phyloP scores from a whole-genome alignment of 2,329 filamentous ascomycete genomes.

The Fusarium albidum region DNA sequence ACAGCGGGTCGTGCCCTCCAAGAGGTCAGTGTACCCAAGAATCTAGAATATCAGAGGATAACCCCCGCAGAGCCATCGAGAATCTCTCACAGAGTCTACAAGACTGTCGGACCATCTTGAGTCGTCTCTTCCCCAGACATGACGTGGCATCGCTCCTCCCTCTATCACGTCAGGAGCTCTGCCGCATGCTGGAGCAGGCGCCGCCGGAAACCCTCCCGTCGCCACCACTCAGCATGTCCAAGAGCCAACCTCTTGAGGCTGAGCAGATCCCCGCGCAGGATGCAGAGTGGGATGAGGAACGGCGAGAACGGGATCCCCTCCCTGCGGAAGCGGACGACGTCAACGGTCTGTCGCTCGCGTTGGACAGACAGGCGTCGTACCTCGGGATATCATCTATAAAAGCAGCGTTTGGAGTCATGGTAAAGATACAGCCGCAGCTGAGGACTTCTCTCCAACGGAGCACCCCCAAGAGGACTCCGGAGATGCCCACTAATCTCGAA shows the following conservation, averaged over 20 bases:
- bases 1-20: slow-evolving; percentile 6
- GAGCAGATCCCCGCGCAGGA: slow-evolving; percentile 9
- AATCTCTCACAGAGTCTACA: slow-evolving; percentile 2
- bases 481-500: slow-evolving; percentile 55
- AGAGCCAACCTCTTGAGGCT: background rate
- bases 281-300: slow-evolving; percentile 17
- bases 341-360: slow-evolving; percentile 65
- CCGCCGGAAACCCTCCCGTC: background rate
- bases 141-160: slow-evolving; percentile 2
- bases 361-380: slow-evolving; percentile 69
- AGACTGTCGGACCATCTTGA: slow-evolving; percentile 2
- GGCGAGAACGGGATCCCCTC: slow-evolving; percentile 2
- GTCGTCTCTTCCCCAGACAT: slow-evolving; percentile 2
- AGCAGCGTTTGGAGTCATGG: slow-evolving; percentile 76
- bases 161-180: slow-evolving; percentile 1
- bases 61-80: background rate
- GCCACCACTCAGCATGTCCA: background rate
- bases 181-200: background rate
- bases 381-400: slow-evolving; percentile 79
- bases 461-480: slow-evolving; percentile 54
- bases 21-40: slow-evolving; percentile 1
- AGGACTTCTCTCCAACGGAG: slow-evolving; percentile 55
- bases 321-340: slow-evolving; percentile 26
- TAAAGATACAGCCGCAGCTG: slow-evolving; percentile 61
- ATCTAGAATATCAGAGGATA: background rate